These are phyloP conservation scores for Gautieria morchelliformis DNA, from an alignment of 768 basidiomycete species.

Conservation along the genomic window DNA sequence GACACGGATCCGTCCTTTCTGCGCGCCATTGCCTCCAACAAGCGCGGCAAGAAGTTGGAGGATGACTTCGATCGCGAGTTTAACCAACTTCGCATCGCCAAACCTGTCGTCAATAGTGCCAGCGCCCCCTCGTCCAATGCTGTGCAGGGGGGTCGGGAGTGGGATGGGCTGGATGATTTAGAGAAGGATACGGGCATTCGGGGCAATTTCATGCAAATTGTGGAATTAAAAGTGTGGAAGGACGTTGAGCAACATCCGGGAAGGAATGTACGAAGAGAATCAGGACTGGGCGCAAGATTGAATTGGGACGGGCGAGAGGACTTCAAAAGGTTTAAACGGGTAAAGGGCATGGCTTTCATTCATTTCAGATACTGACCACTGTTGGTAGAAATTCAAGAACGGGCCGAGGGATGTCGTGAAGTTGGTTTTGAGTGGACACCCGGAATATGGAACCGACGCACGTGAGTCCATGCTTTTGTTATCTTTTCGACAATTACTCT, in stretches of 20 bases:
- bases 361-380: constrained; percentile 17
- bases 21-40: constrained; percentile 64
- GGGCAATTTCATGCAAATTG: constrained; percentile 75
- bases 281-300: constrained; percentile 14
- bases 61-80: constrained; percentile 74
- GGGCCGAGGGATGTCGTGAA: constrained; percentile 33
- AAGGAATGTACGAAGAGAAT: constrained; percentile 11
- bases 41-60: constrained; percentile 56
- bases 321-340: constrained; percentile 76
- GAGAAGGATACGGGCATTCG: constrained; percentile 50
- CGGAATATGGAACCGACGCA: constrained; percentile 45
- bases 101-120: constrained; percentile 31
- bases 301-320: constrained; percentile 48
- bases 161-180: constrained; percentile 56
- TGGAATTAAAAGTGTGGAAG: constrained; percentile 51
- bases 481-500: no score
- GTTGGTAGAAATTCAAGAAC: constrained; percentile 19
- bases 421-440: constrained; percentile 39
- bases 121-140: constrained; percentile 11
- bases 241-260: constrained; percentile 14
- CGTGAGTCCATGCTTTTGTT: constrained; percentile 24
- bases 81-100: constrained; percentile 63
- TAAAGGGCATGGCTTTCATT: constrained; percentile 18
- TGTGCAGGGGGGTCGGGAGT: constrained; percentile 41
- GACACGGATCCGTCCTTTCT: constrained; percentile 65